Percentiles rank a stretch among this genome's conserved stretches.
Conservation (phyloP, 495 filamentous ascomycete species). For the Aspergillus cavernicola region DNA sequence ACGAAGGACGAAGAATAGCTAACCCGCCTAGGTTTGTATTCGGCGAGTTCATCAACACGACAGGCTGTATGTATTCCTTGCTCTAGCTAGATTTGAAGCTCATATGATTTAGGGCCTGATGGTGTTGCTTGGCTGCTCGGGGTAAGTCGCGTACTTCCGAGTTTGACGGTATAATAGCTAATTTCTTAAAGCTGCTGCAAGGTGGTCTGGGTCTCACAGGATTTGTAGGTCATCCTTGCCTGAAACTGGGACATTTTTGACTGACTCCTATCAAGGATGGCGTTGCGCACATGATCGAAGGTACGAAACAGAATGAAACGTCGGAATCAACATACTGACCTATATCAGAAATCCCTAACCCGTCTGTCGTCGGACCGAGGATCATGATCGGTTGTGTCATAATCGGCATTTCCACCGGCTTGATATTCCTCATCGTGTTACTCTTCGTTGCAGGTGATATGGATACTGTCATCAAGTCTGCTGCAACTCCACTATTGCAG, state of each 20-base stretch:
- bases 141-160: slow-evolving; percentile 23
- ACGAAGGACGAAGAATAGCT: slow-evolving; percentile 29
- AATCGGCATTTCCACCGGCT: slow-evolving; percentile 65
- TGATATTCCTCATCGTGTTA: slow-evolving; percentile 62
- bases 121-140: slow-evolving; percentile 63
- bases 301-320: slow-evolving; percentile 10
- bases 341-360: slow-evolving; percentile 61
- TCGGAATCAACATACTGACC: neutral
- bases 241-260: neutral
- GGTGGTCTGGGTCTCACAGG: slow-evolving; percentile 59
- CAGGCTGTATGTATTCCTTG: slow-evolving; percentile 43
- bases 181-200: slow-evolving; percentile 47
- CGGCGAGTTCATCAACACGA: slow-evolving; percentile 55
- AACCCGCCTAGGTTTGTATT: slow-evolving; percentile 56
- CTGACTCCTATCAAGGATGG: slow-evolving; percentile 41
- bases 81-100: slow-evolving; percentile 3
- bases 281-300: slow-evolving; percentile 51
- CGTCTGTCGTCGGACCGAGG: slow-evolving; percentile 60
- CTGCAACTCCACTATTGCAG: slow-evolving; percentile 62
- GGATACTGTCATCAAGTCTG: slow-evolving; percentile 55
- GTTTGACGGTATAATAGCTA: slow-evolving; percentile 12
- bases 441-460: slow-evolving; percentile 61
- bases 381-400: slow-evolving; percentile 70
- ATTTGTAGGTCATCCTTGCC: slow-evolving; percentile 37
- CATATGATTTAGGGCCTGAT: slow-evolving; percentile 48